A percentile compares a stretch with the other conserved stretches of the same genome.
Evolutionary conservation across 2,329 filamentous ascomycete genomes (phyloP).

Genomic region (Bipolaris bicolor): DNA sequence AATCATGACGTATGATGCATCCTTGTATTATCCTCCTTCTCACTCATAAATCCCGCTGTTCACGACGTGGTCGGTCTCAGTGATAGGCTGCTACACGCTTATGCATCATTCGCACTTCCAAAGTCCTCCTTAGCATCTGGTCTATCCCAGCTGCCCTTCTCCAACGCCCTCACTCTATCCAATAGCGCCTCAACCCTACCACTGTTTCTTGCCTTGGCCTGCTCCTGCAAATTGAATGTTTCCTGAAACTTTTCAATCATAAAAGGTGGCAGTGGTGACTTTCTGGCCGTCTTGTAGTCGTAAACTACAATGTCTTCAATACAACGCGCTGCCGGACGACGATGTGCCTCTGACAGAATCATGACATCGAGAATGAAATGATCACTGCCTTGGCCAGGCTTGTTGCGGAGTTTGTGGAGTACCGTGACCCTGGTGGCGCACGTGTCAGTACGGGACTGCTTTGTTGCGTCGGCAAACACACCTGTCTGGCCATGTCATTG

Average conservation of each 20-base stretch:
- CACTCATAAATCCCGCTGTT: not conserved
- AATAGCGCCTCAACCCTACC: constrained; percentile 61
- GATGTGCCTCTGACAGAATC: constrained; percentile 76
- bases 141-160: constrained; percentile 76
- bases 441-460: not conserved
- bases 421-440: constrained; percentile 67
- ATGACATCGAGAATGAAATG: constrained; percentile 66
- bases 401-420: constrained; percentile 73
- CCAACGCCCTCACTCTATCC: constrained; percentile 61
- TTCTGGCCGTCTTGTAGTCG: constrained; percentile 68
- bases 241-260: constrained; percentile 66
- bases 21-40: not conserved
- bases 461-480: constrained; percentile 7
- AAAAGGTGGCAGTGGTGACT: constrained; percentile 64
- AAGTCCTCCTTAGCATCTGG: constrained; percentile 74
- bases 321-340: constrained; percentile 74
- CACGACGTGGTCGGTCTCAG: no score
- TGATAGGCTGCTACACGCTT: not conserved
- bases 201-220: constrained; percentile 60
- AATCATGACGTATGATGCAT: no score
- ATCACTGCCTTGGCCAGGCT: constrained; percentile 57
- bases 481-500: constrained; percentile 80
- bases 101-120: constrained; percentile 36
- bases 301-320: constrained; percentile 81
- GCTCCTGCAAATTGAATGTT: constrained; percentile 67